Conservation (phyloP, 345 rosid species). For the Lagerstroemia speciosa region DNA sequence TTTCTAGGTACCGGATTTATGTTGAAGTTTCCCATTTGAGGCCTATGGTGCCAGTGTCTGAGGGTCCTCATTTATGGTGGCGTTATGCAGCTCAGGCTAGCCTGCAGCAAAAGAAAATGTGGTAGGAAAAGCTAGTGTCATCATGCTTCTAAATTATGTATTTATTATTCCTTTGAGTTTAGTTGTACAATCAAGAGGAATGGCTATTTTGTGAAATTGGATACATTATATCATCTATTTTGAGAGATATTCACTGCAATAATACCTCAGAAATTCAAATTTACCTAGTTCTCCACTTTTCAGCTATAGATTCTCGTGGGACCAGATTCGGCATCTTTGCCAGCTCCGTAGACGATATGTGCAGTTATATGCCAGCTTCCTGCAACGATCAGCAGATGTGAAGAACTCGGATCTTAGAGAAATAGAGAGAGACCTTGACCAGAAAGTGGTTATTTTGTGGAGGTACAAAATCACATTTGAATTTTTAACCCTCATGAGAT, state of each 20-base stretch:
- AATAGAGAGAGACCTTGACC: conserved; percentile 86
- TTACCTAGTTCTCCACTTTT: conserved; percentile 16
- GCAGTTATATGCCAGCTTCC: conserved; percentile 65
- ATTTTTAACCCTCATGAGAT: not conserved
- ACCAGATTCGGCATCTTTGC: conserved; percentile 63
- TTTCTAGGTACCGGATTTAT: conserved; percentile 74
- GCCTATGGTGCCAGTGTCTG: conserved; percentile 65
- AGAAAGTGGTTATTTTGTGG: conserved; percentile 93
- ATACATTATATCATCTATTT: not conserved
- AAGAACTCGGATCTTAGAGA: conserved; percentile 59
- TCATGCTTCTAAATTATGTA: not conserved
- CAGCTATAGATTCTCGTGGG: conserved; percentile 92
- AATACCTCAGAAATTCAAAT: conserved; percentile 3
- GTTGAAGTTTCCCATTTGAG: conserved; percentile 87
- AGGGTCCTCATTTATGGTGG: conserved; percentile 75
- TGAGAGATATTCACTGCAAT: not conserved
- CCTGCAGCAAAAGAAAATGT: conserved; percentile 71
- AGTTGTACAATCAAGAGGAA: not conserved
- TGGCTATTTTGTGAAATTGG: not conserved
- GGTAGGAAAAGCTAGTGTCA: conserved; percentile 32
- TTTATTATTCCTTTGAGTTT: not conserved
- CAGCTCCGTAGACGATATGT: conserved; percentile 82
- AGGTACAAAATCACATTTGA: conserved; percentile 35
- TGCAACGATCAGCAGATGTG: conserved; percentile 57
- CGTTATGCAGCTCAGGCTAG: conserved; percentile 84